Percentiles rank a stretch among this genome's conserved stretches.
Conservation (phyloP, 2,329 filamentous ascomycete genomes). For the Penicillium sp. region DNA sequence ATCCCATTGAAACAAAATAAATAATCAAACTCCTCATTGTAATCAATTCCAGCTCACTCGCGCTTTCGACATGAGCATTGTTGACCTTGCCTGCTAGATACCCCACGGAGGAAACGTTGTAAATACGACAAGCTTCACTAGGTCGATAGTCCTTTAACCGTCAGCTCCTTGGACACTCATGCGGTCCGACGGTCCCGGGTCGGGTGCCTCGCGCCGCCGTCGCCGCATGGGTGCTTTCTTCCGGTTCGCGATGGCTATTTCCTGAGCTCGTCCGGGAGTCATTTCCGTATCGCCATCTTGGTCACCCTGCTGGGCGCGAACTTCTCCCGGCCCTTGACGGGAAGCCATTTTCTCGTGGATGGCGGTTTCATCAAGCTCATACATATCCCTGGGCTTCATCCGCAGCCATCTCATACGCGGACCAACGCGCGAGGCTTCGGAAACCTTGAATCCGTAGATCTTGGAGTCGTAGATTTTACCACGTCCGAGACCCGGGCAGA, state of each 20-base stretch:
- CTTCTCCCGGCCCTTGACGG: neutral
- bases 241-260: constrained; percentile 37
- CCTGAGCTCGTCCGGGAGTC: constrained; percentile 30
- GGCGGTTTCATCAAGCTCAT: constrained; percentile 70
- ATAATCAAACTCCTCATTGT: constrained; percentile 10
- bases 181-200: constrained; percentile 23
- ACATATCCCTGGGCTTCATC: constrained; percentile 72
- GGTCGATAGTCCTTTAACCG: neutral
- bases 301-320: constrained; percentile 22
- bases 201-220: constrained; percentile 27
- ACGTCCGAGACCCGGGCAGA: constrained; percentile 77
- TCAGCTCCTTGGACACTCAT: constrained; percentile 32
- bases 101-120: constrained; percentile 6
- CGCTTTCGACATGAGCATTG: neutral
- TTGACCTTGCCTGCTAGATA: constrained; percentile 2
- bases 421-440: constrained; percentile 80
- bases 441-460: constrained; percentile 95
- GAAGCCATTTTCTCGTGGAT: constrained; percentile 31
- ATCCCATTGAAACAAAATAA: constrained; percentile 11
- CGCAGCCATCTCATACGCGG: constrained; percentile 97
- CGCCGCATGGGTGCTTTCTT: constrained; percentile 43
- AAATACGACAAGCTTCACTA: constrained; percentile 6
- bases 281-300: constrained; percentile 39
- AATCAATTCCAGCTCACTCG: constrained; percentile 5
- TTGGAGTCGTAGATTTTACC: constrained; percentile 86